Base-by-base conservation (phyloP, 805 yeast species). In the Sungouiozyma ichnusensis region DNA sequence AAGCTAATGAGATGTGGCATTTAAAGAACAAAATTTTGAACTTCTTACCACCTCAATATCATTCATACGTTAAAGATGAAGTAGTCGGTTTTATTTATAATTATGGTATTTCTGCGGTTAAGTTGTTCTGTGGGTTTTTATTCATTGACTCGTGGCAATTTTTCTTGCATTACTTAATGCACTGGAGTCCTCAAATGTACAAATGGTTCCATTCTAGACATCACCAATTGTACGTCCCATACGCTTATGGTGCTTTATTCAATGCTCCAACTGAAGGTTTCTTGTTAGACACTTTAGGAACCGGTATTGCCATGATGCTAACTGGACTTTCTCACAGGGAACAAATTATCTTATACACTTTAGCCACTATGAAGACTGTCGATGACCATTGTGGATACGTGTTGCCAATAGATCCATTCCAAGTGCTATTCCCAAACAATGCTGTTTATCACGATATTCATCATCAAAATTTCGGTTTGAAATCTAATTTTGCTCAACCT, bases 341-440 rank as follows among this genome's bases (percentile, higher is more conserved):
- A 64, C 68, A 81, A 40, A 66, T 83, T 17, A 50, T 82, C 11
- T 66, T 92, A 42, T 92, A 71, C 64, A 78, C 90, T 2, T 85
- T 92, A 60, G 85, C 96, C 14, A 92, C 98, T 2, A 64, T 92
- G 74, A 92, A 92, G 64, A 92, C 98, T 1, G 95, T 92, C 39
- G 97, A 92, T 61, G 98, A 92, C 62, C 98, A 92, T 65, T 92
- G 97, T 63, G 98, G 98, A n/a, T 92, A 90, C 63, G 78, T 88
- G 20, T 69, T 92, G 43, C 97, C 97, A 14, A 83, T 69, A 61
- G 98, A 92, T 63, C 78, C 88, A 17, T 83, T 92, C 72, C 98
- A 92, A 69, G 58, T 77, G 35, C 43, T 90, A 17, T 92, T 92
- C 74, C 97, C 97, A 48, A 92, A 92, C 67, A 87, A 92, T 59